Percentiles rank a stretch among this genome's conserved stretches.
Evolutionary conservation across 139 green algal genomes (phyloP).

Genomic region (Coelastrella sp.): DNA sequence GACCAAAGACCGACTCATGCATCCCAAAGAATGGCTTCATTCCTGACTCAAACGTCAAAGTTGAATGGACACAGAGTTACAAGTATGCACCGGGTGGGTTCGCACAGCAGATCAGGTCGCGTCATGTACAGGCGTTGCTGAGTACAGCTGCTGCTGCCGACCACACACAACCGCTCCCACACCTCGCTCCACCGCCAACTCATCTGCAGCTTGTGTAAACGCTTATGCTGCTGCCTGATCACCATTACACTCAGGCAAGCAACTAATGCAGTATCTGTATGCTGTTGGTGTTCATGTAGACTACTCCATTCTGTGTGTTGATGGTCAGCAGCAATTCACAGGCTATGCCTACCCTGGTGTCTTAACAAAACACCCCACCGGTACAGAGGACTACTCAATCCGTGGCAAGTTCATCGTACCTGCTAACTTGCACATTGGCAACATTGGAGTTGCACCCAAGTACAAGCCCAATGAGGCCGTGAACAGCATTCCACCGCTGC

Average conservation of each 20-base stretch:
- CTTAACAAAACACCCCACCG: slow-evolving; percentile 71
- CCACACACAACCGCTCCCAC: no score
- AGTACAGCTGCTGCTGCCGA: no score
- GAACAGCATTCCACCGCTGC: slow-evolving; percentile 61
- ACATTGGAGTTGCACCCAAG: slow-evolving; percentile 71
- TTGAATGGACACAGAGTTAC: not conserved
- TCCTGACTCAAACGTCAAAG: slow-evolving; percentile 11
- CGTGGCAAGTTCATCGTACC: slow-evolving; percentile 74
- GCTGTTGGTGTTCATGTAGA: not conserved
- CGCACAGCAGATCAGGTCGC: no score
- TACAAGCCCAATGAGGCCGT: slow-evolving; percentile 49
- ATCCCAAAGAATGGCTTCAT: not conserved
- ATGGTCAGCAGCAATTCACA: slow-evolving; percentile 60
- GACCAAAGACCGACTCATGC: slow-evolving; percentile 17
- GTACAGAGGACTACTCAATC: slow-evolving; percentile 73
- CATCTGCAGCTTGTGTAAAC: no score
- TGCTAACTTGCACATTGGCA: slow-evolving; percentile 73
- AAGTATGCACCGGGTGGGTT: slow-evolving; percentile 25
- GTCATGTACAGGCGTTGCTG: no score
- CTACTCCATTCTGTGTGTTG: slow-evolving; percentile 51
- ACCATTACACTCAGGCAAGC: no score
- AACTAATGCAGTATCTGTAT: no score
- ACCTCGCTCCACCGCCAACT: no score
- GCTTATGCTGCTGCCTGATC: no score
- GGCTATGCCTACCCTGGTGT: slow-evolving; percentile 71